These are phyloP conservation scores for Aspergillus novoparasiticus DNA, from an alignment of 2,329 filamentous ascomycete species.

Conservation along the genomic window DNA sequence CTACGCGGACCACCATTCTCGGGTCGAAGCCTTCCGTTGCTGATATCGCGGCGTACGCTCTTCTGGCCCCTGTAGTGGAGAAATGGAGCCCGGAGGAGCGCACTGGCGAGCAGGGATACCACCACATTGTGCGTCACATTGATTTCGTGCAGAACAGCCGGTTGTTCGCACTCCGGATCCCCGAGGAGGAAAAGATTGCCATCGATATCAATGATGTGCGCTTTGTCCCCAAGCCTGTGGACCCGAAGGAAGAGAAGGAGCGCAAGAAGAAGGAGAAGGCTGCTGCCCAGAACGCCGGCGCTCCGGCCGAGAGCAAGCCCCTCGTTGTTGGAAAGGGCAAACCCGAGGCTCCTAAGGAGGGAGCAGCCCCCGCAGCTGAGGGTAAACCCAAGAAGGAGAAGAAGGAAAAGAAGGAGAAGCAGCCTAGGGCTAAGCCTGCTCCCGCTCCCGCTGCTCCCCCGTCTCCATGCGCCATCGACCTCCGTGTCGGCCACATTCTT, in stretches of 20 bases:
- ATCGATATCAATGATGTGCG: constrained; percentile 79
- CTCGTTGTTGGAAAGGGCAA: constrained; percentile 43
- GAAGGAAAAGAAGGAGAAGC: constrained; percentile 66
- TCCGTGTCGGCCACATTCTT: constrained; percentile 95
- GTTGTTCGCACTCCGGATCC: constrained; percentile 68
- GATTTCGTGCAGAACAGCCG: constrained; percentile 94
- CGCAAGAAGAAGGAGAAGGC: constrained; percentile 92
- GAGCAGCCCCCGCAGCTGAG: constrained; percentile 47
- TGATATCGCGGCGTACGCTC: constrained; percentile 80
- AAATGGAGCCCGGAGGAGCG: constrained; percentile 82
- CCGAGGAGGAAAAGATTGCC: constrained; percentile 72
- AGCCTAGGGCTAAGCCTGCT: constrained; percentile 80
- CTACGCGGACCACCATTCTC: constrained; percentile 83
- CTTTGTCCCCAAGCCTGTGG: constrained; percentile 84
- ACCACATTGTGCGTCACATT: constrained; percentile 86
- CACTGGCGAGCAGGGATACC: constrained; percentile 84
- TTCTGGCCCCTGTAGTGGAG: constrained; percentile 74
- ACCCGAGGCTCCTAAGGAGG: constrained; percentile 54
- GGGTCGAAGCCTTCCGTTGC: constrained; percentile 87
- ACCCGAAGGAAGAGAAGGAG: constrained; percentile 95
- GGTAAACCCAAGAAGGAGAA: constrained; percentile 57
- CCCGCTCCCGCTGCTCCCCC: constrained; percentile 72
- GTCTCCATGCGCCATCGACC: constrained; percentile 84
- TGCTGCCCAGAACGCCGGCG: constrained; percentile 38
- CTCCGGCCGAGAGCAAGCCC: constrained; percentile 29